Evolutionary conservation across 306 rosid genomes (phyloP).

Genomic region (Carpinus viminea): DNA sequence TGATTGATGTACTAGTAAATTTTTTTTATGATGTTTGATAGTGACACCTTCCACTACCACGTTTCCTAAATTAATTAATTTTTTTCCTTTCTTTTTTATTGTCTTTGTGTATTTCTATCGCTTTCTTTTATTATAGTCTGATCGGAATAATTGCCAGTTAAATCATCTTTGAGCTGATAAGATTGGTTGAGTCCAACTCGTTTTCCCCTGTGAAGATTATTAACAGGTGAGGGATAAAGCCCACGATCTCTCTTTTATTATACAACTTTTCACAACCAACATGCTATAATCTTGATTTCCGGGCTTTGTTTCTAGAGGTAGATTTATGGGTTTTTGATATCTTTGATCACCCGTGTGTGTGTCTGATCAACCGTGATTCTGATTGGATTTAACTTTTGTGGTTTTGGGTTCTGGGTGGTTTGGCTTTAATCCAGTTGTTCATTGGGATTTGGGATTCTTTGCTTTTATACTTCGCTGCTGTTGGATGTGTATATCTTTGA

Average conservation of each 20-base stretch:
- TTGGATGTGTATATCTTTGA: slow-evolving; percentile 21
- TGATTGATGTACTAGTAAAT: background rate
- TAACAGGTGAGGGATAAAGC: slow-evolving; percentile 35
- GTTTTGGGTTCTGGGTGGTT: slow-evolving; percentile 33
- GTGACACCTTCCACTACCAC: slow-evolving; percentile 47
- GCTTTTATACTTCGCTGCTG: background rate
- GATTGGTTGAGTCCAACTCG: slow-evolving; percentile 49
- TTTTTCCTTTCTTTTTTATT: background rate
- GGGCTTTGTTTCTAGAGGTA: slow-evolving; percentile 16
- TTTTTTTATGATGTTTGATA: slow-evolving; percentile 27
- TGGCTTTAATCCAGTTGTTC: slow-evolving; percentile 21
- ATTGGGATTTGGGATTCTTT: slow-evolving; percentile 7
- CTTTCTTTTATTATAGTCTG: slow-evolving; percentile 26
- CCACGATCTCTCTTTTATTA: background rate
- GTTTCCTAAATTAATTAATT: slow-evolving; percentile 9
- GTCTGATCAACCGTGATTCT: slow-evolving; percentile 26
- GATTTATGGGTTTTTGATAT: slow-evolving; percentile 13
- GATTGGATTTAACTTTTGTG: slow-evolving; percentile 11
- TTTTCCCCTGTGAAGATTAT: slow-evolving; percentile 28
- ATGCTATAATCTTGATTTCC: slow-evolving; percentile 24
- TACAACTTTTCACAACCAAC: slow-evolving; percentile 23
- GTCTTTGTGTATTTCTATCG: background rate
- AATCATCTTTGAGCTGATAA: slow-evolving; percentile 50
- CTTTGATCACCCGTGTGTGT: slow-evolving; percentile 24
- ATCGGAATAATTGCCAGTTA: slow-evolving; percentile 50